phyloP scores from a whole-genome alignment of 2,329 filamentous ascomycete genomes.

The Colletotrichum gloeosporioides region DNA sequence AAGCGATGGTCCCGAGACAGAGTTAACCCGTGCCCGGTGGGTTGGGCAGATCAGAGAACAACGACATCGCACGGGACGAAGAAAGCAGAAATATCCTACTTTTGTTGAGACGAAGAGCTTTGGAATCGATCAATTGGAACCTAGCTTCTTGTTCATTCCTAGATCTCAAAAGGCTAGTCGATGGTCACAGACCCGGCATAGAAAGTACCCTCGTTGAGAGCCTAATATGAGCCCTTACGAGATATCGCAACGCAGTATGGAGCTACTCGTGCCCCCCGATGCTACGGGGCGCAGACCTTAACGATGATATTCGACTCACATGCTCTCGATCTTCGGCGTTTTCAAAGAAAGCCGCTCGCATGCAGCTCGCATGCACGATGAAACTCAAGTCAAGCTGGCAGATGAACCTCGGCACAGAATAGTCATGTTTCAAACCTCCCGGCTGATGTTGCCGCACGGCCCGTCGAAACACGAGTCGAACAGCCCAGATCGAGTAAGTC shows the following conservation, averaged over 20 bases:
- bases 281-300: background rate
- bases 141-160: rapidly evolving
- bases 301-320: background rate
- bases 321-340: background rate
- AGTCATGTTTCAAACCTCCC: background rate
- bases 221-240: background rate
- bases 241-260: rapidly evolving
- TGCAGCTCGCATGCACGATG: background rate
- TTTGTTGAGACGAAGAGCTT: background rate
- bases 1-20: background rate
- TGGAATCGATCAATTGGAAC: background rate
- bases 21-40: background rate
- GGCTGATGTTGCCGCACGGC: background rate
- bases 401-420: background rate
- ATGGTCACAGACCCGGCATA: background rate
- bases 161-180: background rate
- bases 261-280: background rate
- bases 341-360: background rate
- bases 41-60: background rate
- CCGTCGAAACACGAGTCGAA: background rate
- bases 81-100: background rate
- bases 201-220: background rate
- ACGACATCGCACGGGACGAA: background rate
- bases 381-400: background rate
- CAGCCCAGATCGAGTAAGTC: background rate